Evolutionary conservation across 202 grass and related monocot species (phyloP).

Genomic region (Saccharum hybrid): DNA sequence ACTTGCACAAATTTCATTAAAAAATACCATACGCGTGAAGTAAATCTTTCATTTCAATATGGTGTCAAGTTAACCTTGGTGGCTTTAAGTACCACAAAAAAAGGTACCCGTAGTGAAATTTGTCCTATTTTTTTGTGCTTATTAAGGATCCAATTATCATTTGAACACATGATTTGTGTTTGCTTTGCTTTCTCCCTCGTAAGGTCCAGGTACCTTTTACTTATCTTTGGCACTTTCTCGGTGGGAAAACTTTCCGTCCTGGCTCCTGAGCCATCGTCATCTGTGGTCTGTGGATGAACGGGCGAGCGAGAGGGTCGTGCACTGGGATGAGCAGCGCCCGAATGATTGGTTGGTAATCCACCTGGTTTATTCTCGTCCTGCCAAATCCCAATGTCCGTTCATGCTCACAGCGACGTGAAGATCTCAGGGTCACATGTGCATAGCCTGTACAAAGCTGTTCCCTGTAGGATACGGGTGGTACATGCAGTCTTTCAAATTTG

Average conservation of each 20-base stretch:
- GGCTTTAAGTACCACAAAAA: no score
- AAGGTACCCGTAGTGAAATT: neutral
- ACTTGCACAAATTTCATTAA: neutral
- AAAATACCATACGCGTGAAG: neutral
- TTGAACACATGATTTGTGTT: neutral
- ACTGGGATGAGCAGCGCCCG: neutral
- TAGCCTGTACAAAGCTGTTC: neutral
- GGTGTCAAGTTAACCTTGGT: neutral
- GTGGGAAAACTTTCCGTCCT: neutral
- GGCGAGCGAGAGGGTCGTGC: neutral
- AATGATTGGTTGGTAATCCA: constrained; percentile 10
- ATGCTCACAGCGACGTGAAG: neutral
- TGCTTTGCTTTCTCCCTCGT: neutral
- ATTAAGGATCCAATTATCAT: neutral
- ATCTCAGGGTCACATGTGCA: neutral
- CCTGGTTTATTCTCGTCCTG: neutral
- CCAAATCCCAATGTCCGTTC: neutral
- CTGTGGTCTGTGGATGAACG: neutral
- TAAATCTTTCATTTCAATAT: neutral
- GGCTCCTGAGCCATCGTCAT: constrained; percentile 36
- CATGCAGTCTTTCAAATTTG: neutral
- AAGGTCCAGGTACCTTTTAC: neutral
- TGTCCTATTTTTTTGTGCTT: neutral
- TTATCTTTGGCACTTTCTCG: neutral
- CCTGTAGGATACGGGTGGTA: neutral